Percentiles rank a stretch among this genome's conserved stretches.
phyloP scores from a whole-genome alignment of 805 yeast genomes.

The Kodamaea hsintzibuensis region DNA sequence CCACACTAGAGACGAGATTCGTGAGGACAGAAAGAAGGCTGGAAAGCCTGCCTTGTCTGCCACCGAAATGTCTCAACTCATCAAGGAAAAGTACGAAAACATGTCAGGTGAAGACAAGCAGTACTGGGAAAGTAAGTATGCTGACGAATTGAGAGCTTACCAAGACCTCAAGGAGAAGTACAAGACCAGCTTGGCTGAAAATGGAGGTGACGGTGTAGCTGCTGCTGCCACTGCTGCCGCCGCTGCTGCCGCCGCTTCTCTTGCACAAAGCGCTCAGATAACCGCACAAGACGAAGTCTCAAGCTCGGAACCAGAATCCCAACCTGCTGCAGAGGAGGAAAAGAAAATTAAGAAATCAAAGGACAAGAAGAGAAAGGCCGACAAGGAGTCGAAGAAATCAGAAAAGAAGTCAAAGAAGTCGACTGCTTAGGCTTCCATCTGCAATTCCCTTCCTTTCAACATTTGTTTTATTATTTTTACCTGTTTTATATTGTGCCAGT shows the following conservation, averaged over 20 bases:
- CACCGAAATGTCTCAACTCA: constrained; percentile 75
- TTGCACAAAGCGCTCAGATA: background rate
- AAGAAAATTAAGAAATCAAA: constrained; percentile 17
- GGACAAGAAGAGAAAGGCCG: constrained; percentile 15
- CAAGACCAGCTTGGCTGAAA: constrained; percentile 27
- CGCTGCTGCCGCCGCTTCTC: constrained; percentile 11
- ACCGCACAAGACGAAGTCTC: constrained; percentile 2
- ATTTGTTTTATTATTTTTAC: constrained; percentile 2
- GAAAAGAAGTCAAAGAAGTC: constrained; percentile 19
- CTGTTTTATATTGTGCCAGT: background rate
- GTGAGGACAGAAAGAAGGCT: constrained; percentile 61
- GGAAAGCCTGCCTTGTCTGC: constrained; percentile 66
- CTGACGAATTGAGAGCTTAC: constrained; percentile 42
- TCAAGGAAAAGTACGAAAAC: constrained; percentile 77
- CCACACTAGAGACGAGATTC: constrained; percentile 67
- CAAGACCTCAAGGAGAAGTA: constrained; percentile 36
- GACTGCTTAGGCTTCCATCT: background rate
- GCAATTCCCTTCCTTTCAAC: background rate
- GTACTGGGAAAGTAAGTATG: constrained; percentile 64
- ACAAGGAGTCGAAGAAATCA: constrained; percentile 15
- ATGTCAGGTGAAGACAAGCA: constrained; percentile 65
- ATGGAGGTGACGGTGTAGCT: constrained; percentile 14
- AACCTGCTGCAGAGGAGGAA: constrained; percentile 9
- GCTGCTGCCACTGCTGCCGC: constrained; percentile 15
- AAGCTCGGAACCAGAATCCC: background rate